These are phyloP conservation scores for Didymosphaeria variabile DNA, from an alignment of 2,329 filamentous ascomycete genomes.

Conservation along the genomic window DNA sequence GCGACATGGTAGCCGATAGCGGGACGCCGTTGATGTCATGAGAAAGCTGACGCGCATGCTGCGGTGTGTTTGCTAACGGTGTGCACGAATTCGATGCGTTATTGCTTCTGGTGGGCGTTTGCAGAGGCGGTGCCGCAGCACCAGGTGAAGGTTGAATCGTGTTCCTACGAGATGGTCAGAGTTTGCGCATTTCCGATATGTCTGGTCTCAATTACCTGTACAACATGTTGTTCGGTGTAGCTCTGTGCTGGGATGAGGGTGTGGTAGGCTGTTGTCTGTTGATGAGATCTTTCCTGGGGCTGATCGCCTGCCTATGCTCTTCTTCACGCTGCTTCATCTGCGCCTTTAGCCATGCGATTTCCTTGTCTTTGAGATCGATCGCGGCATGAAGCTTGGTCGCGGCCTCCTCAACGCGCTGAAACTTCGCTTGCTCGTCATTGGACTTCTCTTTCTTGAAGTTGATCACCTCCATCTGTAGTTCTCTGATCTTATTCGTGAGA, in stretches of 20 bases:
- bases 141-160: not conserved
- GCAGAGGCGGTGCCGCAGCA: not conserved
- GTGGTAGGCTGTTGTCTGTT: not conserved
- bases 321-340: constrained; percentile 1
- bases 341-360: not conserved
- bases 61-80: not conserved
- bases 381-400: not conserved
- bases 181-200: not conserved
- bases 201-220: not conserved
- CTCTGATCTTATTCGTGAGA: not conserved
- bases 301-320: not conserved
- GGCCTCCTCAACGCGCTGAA: not conserved
- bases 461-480: not conserved
- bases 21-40: no score
- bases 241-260: not conserved
- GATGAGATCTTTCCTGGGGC: not conserved
- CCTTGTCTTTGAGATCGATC: not conserved
- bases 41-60: not conserved
- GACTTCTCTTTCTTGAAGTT: not conserved
- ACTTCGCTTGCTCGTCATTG: not conserved
- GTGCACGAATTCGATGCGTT: not conserved
- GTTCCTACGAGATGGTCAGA: not conserved
- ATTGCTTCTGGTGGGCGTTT: not conserved
- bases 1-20: not conserved
- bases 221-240: not conserved